A percentile compares a stretch with the other conserved stretches of the same genome.
These are phyloP conservation scores for Stagonosporopsis rhizophila DNA, from an alignment of 2,329 filamentous ascomycete genomes.

Conservation along the genomic window DNA sequence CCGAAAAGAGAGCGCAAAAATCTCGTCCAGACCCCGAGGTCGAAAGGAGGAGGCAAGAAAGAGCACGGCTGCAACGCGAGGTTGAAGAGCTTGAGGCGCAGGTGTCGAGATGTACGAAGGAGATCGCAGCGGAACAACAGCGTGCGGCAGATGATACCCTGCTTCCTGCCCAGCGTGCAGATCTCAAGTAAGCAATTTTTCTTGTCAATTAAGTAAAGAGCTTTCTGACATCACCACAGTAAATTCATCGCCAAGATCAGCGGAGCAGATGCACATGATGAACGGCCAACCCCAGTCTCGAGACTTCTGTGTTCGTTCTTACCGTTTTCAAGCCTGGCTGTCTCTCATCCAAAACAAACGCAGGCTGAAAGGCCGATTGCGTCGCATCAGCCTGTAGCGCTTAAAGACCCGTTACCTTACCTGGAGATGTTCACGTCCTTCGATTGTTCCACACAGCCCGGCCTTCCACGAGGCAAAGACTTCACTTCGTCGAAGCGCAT, in stretches of 20 bases:
- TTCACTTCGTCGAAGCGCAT: slow-evolving; percentile 21
- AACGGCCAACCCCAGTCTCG: slow-evolving; percentile 38
- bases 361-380: slow-evolving; percentile 52
- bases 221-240: slow-evolving; percentile 25
- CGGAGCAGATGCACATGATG: slow-evolving; percentile 23
- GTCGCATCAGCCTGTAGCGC: slow-evolving; percentile 70
- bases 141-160: slow-evolving; percentile 21
- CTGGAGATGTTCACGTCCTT: slow-evolving; percentile 75
- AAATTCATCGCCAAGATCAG: slow-evolving; percentile 34
- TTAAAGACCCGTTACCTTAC: slow-evolving; percentile 71
- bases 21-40: slow-evolving; percentile 31
- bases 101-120: slow-evolving; percentile 37
- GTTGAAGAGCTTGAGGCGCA: slow-evolving; percentile 43
- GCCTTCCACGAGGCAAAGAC: slow-evolving; percentile 28
- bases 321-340: slow-evolving; percentile 42
- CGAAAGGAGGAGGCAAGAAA: slow-evolving; percentile 42
- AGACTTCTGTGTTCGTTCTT: slow-evolving; percentile 50
- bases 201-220: background rate
- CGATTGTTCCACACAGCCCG: slow-evolving; percentile 63
- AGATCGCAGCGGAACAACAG: slow-evolving; percentile 38
- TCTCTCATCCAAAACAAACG: slow-evolving; percentile 34
- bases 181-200: slow-evolving; percentile 30
- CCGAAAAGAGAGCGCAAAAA: slow-evolving; percentile 6
- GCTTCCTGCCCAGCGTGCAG: slow-evolving; percentile 29
- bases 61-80: slow-evolving; percentile 36